Percentiles rank a stretch among this genome's conserved stretches.
Conservation (phyloP, 2,329 filamentous ascomycete genomes). For the Colletotrichum sojae region DNA sequence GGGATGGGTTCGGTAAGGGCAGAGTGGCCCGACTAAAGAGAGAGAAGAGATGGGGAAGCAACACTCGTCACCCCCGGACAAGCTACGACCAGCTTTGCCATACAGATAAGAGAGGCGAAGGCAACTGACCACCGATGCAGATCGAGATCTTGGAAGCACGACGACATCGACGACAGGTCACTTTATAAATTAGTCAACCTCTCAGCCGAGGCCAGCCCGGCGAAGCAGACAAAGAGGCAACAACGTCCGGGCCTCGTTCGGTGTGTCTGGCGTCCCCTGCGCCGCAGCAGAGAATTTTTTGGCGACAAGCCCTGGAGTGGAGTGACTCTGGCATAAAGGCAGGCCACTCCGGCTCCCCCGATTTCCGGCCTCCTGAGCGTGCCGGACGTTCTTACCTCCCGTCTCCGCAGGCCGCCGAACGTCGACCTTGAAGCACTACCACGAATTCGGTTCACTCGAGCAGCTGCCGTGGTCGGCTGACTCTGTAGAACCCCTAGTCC, state of each 20-base stretch:
- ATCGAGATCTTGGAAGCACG: conserved; percentile 32
- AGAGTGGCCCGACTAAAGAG: conserved; percentile 25
- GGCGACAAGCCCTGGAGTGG: conserved; percentile 39
- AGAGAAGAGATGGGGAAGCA: neutral
- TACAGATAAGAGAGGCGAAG: conserved; percentile 27
- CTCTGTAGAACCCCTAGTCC: conserved; percentile 1
- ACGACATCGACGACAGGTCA: conserved; percentile 25
- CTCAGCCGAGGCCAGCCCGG: neutral
- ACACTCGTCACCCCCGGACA: conserved; percentile 13
- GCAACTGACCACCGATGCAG: conserved; percentile 25
- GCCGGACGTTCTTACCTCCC: conserved; percentile 26
- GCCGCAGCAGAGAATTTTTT: conserved; percentile 25
- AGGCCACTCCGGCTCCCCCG: conserved; percentile 33
- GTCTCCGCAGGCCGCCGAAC: conserved; percentile 26
- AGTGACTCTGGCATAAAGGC: conserved; percentile 36
- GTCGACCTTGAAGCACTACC: conserved; percentile 10
- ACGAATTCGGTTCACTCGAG: conserved; percentile 37
- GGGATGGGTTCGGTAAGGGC: conserved; percentile 2
- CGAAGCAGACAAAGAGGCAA: conserved; percentile 21
- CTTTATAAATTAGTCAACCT: conserved; percentile 21
- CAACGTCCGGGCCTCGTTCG: conserved; percentile 20
- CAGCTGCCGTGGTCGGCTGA: conserved; percentile 32
- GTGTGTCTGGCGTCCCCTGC: conserved; percentile 23
- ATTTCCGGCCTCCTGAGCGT: conserved; percentile 22
- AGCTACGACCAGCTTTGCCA: conserved; percentile 16